Conservation (phyloP, 2,329 filamentous ascomycete genomes). For the Ascochyta fabae region DNA sequence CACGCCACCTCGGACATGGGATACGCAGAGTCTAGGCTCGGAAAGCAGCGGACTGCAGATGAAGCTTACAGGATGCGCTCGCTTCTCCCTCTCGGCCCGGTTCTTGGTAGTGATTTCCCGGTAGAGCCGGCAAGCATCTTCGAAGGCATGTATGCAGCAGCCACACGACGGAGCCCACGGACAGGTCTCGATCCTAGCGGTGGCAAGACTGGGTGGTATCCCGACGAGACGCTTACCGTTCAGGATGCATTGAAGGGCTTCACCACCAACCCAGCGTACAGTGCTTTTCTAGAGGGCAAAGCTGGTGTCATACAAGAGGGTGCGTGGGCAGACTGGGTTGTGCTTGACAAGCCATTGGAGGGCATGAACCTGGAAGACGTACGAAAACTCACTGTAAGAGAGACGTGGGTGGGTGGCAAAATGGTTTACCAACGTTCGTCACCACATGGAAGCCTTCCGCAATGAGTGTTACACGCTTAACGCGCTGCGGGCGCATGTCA, state of each 20-base stretch:
- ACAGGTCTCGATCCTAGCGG: slow-evolving; percentile 52
- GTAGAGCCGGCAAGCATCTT: slow-evolving; percentile 73
- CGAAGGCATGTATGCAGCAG: slow-evolving; percentile 72
- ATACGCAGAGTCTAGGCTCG: slow-evolving; percentile 68
- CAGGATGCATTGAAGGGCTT: slow-evolving; percentile 69
- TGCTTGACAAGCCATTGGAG: slow-evolving; percentile 66
- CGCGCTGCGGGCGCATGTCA: slow-evolving; percentile 2
- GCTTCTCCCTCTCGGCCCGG: slow-evolving; percentile 60
- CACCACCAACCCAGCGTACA: slow-evolving; percentile 65
- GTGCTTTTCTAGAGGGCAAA: slow-evolving; percentile 64
- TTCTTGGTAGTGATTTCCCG: slow-evolving; percentile 74
- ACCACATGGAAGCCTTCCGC: slow-evolving; percentile 1
- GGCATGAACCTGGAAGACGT: slow-evolving; percentile 58
- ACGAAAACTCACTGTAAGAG: slow-evolving; percentile 62
- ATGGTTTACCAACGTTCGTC: slow-evolving; percentile 42
- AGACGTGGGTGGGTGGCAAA: slow-evolving; percentile 72
- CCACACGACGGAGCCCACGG: slow-evolving; percentile 66
- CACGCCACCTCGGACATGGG: slow-evolving; percentile 75
- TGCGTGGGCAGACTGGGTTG: slow-evolving; percentile 72
- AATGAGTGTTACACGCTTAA: neutral
- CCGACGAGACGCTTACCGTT: slow-evolving; percentile 64
- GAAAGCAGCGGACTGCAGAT: slow-evolving; percentile 58
- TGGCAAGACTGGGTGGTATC: slow-evolving; percentile 63
- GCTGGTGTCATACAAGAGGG: slow-evolving; percentile 67
- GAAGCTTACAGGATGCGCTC: slow-evolving; percentile 73